A percentile compares a stretch with the other conserved stretches of the same genome.
phyloP scores from a whole-genome alignment of 352 stramenopile genomes.

The Phytophthora tentaculata region DNA sequence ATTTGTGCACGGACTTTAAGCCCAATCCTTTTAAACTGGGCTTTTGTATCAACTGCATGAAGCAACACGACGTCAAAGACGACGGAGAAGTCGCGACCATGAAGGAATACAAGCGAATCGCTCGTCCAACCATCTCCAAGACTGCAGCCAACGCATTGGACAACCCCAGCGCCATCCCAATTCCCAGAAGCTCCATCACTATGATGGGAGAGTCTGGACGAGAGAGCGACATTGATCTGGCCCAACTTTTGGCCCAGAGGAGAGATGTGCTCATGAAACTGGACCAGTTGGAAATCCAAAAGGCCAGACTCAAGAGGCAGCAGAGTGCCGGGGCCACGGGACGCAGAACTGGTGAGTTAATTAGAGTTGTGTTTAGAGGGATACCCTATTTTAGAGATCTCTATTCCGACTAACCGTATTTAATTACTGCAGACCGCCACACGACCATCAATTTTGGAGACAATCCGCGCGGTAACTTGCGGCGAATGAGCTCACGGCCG shows the following conservation, averaged over 20 bases:
- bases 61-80: slow-evolving; percentile 85
- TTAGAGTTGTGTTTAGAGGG: background rate
- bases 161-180: slow-evolving; percentile 69
- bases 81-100: slow-evolving; percentile 64
- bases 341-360: slow-evolving; percentile 54
- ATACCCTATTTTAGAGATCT: background rate
- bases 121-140: slow-evolving; percentile 70
- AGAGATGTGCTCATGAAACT: slow-evolving; percentile 82
- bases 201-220: slow-evolving; percentile 46
- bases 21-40: slow-evolving; percentile 88
- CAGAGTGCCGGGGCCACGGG: slow-evolving; percentile 33
- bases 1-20: slow-evolving; percentile 78
- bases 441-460: slow-evolving; percentile 47
- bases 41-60: slow-evolving; percentile 92
- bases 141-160: slow-evolving; percentile 82
- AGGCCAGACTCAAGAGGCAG: slow-evolving; percentile 59
- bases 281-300: slow-evolving; percentile 50
- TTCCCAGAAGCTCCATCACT: slow-evolving; percentile 34
- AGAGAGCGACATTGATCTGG: slow-evolving; percentile 86
- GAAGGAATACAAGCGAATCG: slow-evolving; percentile 89
- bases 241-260: slow-evolving; percentile 71
- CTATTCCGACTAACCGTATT: background rate
- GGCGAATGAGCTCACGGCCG: slow-evolving; percentile 56
- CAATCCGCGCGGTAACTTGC: slow-evolving; percentile 53
- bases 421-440: slow-evolving; percentile 32